Evolutionary conservation across 2,329 filamentous ascomycete species (phyloP).

Genomic region (Colletotrichum zoysiae): DNA sequence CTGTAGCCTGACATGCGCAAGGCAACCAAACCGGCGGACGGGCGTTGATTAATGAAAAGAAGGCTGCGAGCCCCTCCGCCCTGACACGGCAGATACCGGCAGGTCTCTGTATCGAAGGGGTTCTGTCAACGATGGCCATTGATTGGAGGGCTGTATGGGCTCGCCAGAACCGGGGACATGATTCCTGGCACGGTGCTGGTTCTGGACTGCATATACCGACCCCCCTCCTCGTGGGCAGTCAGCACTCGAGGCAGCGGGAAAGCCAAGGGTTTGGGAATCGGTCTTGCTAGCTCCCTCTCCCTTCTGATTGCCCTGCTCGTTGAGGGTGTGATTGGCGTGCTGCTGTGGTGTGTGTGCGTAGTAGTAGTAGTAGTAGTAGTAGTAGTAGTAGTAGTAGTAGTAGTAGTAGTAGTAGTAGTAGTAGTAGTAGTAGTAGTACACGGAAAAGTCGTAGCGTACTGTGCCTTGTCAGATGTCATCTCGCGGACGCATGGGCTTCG

Average conservation of each 20-base stretch:
- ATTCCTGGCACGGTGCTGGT: not conserved
- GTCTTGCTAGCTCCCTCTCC: not conserved
- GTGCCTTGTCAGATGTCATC: not conserved
- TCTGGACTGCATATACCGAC: constrained; percentile 16
- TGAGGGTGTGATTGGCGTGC: constrained; percentile 22
- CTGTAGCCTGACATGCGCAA: no score
- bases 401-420: no score
- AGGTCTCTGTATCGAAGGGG: constrained; percentile 19
- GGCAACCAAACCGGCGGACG: no score
- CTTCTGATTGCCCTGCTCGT: constrained; percentile 9
- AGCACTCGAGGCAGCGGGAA: constrained; percentile 1
- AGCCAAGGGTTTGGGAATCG: constrained; percentile 27
- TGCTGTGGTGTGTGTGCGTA: constrained; percentile 9
- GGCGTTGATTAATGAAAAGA: no score
- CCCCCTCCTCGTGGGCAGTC: not conserved
- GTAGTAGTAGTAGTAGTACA: not conserved
- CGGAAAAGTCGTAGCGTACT: not conserved
- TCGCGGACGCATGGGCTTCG: constrained; percentile 22
- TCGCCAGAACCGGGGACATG: not conserved
- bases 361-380: not conserved
- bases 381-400: not conserved
- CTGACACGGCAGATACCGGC: no score
- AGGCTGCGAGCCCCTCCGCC: no score
- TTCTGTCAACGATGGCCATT: constrained; percentile 18
- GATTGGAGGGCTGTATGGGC: not conserved